Evolutionary conservation across 768 basidiomycete genomes (phyloP).

Genomic region (Rhizopogon vinicolor): DNA sequence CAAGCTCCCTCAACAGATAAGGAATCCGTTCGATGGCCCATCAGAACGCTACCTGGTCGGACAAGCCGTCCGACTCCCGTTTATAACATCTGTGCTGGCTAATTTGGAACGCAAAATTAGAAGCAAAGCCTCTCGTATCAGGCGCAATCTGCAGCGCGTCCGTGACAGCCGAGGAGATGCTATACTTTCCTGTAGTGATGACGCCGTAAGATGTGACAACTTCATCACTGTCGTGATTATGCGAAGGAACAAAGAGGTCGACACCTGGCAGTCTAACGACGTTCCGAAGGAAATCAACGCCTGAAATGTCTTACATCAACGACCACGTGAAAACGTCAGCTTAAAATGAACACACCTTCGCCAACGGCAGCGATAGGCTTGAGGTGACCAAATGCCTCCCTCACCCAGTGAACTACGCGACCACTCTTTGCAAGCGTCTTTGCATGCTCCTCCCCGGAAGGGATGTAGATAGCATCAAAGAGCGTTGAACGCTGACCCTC

Average conservation of each 20-base stretch:
- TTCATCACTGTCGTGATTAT: conserved; percentile 21
- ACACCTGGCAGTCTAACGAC: conserved; percentile 45
- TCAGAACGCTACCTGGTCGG: conserved; percentile 45
- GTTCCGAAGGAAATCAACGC: conserved; percentile 42
- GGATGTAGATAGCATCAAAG: conserved; percentile 80
- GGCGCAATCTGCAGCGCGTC: conserved; percentile 42
- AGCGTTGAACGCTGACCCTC: conserved; percentile 78
- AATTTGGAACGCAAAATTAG: conserved; percentile 56
- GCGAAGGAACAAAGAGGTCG: conserved; percentile 31
- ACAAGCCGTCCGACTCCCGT: conserved; percentile 57
- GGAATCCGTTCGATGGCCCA: not conserved
- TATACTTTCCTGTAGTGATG: conserved; percentile 55
- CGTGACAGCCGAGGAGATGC: conserved; percentile 26
- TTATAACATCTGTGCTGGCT: conserved; percentile 65
- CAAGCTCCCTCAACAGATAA: not conserved
- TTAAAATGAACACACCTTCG: conserved; percentile 37
- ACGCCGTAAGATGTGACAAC: conserved; percentile 58
- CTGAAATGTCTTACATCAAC: conserved; percentile 24
- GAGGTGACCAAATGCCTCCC: conserved; percentile 84
- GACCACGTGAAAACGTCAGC: not conserved
- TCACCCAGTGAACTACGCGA: conserved; percentile 73
- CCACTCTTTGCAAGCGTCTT: conserved; percentile 57
- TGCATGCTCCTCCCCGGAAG: conserved; percentile 62
- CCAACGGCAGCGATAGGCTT: conserved; percentile 81
- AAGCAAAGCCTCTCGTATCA: conserved; percentile 47